Conservation (phyloP, 441 rosid genomes). For the Cnidoscolus chayamansa region DNA sequence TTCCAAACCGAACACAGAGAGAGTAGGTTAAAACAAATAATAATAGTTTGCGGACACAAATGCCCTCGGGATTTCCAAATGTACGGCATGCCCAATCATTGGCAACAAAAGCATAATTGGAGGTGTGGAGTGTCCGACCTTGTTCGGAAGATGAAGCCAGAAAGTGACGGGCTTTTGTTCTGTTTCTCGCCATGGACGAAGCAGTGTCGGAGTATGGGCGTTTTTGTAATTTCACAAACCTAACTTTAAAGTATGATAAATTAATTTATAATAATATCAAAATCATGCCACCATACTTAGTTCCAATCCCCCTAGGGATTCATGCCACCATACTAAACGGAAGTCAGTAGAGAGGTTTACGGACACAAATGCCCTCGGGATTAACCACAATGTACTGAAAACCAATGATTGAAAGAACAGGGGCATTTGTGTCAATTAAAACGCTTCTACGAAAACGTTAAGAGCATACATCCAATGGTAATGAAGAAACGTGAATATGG, state of each 20-base stretch:
- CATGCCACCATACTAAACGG: neutral
- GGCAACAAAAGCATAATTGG: slow-evolving; percentile 10
- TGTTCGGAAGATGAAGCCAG: slow-evolving; percentile 11
- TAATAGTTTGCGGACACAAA: slow-evolving; percentile 29
- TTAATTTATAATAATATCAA: too few relatives aligned
- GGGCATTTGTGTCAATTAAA: slow-evolving; percentile 32
- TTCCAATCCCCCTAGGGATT: too few relatives aligned
- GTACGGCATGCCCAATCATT: slow-evolving; percentile 37
- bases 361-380: slow-evolving; percentile 49
- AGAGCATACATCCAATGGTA: neutral
- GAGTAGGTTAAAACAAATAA: too few relatives aligned
- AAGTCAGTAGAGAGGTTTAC: neutral
- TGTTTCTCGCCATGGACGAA: neutral
- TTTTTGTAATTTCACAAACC: slow-evolving; percentile 21
- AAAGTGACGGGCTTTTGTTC: neutral
- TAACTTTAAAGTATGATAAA: neutral
- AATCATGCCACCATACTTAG: neutral
- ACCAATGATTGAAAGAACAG: slow-evolving; percentile 31
- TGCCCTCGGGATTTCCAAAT: slow-evolving; percentile 43
- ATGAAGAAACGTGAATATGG: slow-evolving; percentile 12
- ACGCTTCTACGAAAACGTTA: neutral
- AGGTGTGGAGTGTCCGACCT: slow-evolving; percentile 7
- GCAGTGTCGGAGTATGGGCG: slow-evolving; percentile 8
- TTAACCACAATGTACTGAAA: slow-evolving; percentile 29
- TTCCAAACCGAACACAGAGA: too few relatives aligned